Base-by-base conservation (phyloP, 1,284 basidiomycete genomes). In the Apiotrichum gracile region DNA sequence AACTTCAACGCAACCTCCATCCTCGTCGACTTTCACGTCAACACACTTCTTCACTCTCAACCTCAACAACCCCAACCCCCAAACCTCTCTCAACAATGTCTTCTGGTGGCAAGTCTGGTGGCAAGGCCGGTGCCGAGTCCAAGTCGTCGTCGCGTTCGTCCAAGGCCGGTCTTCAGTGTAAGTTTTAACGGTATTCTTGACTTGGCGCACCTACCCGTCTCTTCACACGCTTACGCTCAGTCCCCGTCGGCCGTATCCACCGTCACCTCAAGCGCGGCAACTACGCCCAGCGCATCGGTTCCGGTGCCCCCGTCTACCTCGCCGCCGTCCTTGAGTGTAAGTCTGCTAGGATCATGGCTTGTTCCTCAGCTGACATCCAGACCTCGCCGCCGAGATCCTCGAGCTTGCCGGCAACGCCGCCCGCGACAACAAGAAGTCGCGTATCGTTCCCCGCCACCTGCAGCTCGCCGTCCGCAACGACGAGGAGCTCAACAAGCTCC, bases 361-460 rank as follows among this genome's bases (percentile, higher is more conserved):
- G n/a, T 9, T 21, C 8, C 38, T 31, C 31, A 14, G 31, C 31
- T 31, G 31, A n/a, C n/a, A n/a, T n/a, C n/a, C 47, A 73, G 69
- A 91, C 76, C 81, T 92, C 47, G 82, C 85, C 27, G 89, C 89
- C 42, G 90, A 92, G 76, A 85, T 92, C 65, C 82, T 91, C 56
- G 89, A 92, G 77, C 79, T 91, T 49, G 88, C 89, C 46, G 89
- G 89, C 51, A 89, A 89, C 77, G 88, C 86, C 44, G 74, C 77
- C 61, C 75, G 76, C 62, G 76, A 78, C 74, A 75, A 76, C 69
- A 73, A 75, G 69, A 81, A 91, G 81, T 86, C 87, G 70, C 88
- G 89, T 85, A 91, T 92, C 70, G 86, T 90, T n/a, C 90, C 90
- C 54, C 84, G 90, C 71, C 89, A 92, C 76, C 74, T 92, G 53